Conservation (phyloP, 352 stramenopile genomes). For the Phytophthora pistaciae region DNA sequence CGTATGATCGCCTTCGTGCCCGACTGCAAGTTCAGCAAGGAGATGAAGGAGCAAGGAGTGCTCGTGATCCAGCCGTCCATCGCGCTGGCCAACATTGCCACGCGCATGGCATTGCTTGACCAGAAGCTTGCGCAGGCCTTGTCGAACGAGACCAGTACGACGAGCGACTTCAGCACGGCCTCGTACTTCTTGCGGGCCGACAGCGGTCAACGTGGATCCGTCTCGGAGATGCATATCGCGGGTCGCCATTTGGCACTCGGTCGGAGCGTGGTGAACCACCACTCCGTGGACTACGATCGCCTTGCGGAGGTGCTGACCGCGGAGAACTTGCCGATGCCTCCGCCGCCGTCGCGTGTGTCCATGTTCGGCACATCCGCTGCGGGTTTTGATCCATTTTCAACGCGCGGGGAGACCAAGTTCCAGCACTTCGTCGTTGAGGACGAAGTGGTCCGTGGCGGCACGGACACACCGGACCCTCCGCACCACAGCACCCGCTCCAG, state of each 20-base stretch:
- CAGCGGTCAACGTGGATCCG: conserved; percentile 33
- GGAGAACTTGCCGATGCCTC: conserved; percentile 53
- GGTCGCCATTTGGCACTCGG: conserved; percentile 47
- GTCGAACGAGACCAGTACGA: conserved; percentile 59
- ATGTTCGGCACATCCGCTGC: conserved; percentile 69
- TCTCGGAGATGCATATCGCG: conserved; percentile 56
- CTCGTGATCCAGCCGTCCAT: conserved; percentile 75
- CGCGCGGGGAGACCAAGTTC: conserved; percentile 38
- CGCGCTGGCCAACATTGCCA: conserved; percentile 69
- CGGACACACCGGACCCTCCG: conserved; percentile 35
- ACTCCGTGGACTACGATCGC: conserved; percentile 67
- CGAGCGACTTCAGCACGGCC: conserved; percentile 53
- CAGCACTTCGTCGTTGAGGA: conserved; percentile 53
- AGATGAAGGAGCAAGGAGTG: conserved; percentile 62
- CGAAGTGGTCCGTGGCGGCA: conserved; percentile 33
- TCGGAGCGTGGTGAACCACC: conserved; percentile 72
- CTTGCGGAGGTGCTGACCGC: conserved; percentile 42
- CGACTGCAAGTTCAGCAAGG: conserved; percentile 51
- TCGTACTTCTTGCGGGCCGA: conserved; percentile 65
- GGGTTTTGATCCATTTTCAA: conserved; percentile 59
- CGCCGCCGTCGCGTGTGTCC: conserved; percentile 63
- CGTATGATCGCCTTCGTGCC: conserved; percentile 68
- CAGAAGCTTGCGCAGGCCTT: conserved; percentile 42
- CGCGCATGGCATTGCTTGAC: conserved; percentile 65
- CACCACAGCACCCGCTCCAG: conserved; percentile 25